Evolutionary conservation across 2,329 filamentous ascomycete genomes (phyloP).

Genomic region (Aureobasidium subglaciale): DNA sequence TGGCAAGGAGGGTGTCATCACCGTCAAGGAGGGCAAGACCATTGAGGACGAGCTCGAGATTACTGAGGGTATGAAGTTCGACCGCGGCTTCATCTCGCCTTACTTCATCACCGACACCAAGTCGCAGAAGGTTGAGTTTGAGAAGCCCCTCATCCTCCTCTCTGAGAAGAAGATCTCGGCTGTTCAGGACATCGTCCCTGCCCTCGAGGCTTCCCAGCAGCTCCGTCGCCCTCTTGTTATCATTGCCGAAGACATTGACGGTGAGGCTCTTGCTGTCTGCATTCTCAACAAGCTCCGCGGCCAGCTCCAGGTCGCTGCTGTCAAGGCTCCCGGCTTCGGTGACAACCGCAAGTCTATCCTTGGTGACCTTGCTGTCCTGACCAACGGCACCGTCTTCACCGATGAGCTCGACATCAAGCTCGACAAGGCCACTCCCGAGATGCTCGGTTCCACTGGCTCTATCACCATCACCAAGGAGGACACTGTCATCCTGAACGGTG

Average conservation of each 20-base stretch:
- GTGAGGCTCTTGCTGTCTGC: conserved; percentile 95
- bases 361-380: conserved; percentile 89
- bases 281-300: conserved; percentile 99
- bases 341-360: conserved; percentile 99
- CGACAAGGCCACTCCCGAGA: conserved; percentile 91
- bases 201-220: conserved; percentile 94
- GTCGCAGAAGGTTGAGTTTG: conserved; percentile 97
- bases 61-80: conserved; percentile 99
- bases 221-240: conserved; percentile 93
- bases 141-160: conserved; percentile 97
- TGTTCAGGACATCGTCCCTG: conserved; percentile 97
- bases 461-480: conserved; percentile 99
- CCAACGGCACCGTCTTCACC: conserved; percentile 94
- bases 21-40: conserved; percentile 99
- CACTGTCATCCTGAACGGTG: conserved; percentile 95
- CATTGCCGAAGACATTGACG: conserved; percentile 98
- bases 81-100: conserved; percentile 95
- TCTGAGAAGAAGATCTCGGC: conserved; percentile 99
- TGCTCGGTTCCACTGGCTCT: conserved; percentile 93
- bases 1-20: conserved; percentile 99
- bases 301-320: conserved; percentile 94
- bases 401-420: conserved; percentile 99
- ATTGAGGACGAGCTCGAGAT: conserved; percentile 96
- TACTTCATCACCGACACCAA: conserved; percentile 99
- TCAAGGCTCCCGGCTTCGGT: conserved; percentile 98